phyloP scores from a whole-genome alignment of 345 rosid genomes.

The Eucalyptus virginea region DNA sequence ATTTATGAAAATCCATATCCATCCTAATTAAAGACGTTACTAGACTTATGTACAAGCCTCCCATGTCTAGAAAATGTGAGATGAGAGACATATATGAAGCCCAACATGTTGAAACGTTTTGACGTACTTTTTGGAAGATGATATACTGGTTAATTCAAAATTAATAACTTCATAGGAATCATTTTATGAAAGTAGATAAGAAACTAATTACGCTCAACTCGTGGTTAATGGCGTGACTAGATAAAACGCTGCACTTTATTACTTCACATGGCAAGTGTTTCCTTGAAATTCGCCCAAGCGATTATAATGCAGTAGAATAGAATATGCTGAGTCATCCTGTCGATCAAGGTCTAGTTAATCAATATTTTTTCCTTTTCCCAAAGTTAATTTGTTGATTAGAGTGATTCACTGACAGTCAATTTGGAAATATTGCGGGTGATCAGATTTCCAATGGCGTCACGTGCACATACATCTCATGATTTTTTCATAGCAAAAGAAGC shows the following conservation, averaged over 20 bases:
- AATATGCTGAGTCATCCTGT: not conserved
- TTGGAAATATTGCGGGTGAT: not conserved
- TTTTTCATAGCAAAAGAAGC: not conserved
- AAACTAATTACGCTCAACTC: not conserved
- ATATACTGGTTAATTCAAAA: not conserved
- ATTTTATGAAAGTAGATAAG: not conserved
- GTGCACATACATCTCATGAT: not conserved
- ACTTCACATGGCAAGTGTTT: not conserved
- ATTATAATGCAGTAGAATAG: not conserved
- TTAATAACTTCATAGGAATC: not conserved
- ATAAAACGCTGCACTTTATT: not conserved
- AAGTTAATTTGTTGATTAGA: not conserved
- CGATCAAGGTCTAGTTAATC: not conserved
- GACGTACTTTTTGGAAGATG: not conserved
- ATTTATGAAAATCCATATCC: not conserved
- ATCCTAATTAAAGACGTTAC: not conserved
- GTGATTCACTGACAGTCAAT: not conserved
- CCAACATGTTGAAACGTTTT: not conserved
- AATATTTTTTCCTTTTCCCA: not conserved
- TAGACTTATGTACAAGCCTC: not conserved
- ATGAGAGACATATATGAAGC: not conserved
- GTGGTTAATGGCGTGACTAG: not conserved
- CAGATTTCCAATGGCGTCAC: not conserved
- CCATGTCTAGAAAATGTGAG: not conserved
- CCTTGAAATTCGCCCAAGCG: not conserved